These are phyloP conservation scores for Verticillium nonalfalfae DNA, from an alignment of 2,329 filamentous ascomycete species.

Conservation along the genomic window DNA sequence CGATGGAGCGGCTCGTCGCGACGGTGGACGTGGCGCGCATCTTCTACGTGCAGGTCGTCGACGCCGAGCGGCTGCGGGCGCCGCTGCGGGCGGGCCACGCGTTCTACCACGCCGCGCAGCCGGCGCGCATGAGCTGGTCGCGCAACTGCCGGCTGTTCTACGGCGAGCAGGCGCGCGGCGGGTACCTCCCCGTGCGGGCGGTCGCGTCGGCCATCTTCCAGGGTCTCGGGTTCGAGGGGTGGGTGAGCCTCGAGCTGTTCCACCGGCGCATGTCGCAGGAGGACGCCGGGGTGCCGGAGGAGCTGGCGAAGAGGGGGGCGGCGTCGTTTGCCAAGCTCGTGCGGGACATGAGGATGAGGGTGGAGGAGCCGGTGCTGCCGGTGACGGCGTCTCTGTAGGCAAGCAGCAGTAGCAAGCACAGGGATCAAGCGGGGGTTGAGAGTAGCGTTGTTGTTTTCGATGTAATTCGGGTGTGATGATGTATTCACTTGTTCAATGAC, in stretches of 20 bases:
- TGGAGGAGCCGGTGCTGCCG: conserved; percentile 16
- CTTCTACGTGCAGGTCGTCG: conserved; percentile 72
- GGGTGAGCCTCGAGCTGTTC: conserved; percentile 68
- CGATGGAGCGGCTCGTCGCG: conserved; percentile 46
- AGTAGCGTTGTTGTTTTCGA: conserved; percentile 1
- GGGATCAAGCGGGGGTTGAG: background rate
- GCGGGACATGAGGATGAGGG: conserved; percentile 25
- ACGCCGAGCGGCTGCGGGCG: conserved; percentile 56
- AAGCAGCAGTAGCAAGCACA: background rate
- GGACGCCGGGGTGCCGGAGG: conserved; percentile 41
- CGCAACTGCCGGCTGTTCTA: conserved; percentile 60
- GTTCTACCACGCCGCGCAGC: conserved; percentile 26
- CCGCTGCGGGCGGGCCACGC: conserved; percentile 47
- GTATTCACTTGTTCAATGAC: no score
- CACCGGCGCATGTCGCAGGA: conserved; percentile 50
- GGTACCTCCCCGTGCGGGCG: conserved; percentile 60
- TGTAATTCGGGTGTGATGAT: conserved; percentile 3
- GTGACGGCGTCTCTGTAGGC: conserved; percentile 26
- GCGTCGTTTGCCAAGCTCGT: conserved; percentile 44
- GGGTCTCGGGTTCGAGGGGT: conserved; percentile 60
- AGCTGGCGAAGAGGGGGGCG: conserved; percentile 50
- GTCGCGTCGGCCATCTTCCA: conserved; percentile 57
- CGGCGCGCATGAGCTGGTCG: conserved; percentile 67
- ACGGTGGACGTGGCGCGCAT: conserved; percentile 57
- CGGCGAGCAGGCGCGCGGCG: conserved; percentile 52